phyloP scores from a whole-genome alignment of 2,329 filamentous ascomycete species.

The Rhynchosporium graminicola region DNA sequence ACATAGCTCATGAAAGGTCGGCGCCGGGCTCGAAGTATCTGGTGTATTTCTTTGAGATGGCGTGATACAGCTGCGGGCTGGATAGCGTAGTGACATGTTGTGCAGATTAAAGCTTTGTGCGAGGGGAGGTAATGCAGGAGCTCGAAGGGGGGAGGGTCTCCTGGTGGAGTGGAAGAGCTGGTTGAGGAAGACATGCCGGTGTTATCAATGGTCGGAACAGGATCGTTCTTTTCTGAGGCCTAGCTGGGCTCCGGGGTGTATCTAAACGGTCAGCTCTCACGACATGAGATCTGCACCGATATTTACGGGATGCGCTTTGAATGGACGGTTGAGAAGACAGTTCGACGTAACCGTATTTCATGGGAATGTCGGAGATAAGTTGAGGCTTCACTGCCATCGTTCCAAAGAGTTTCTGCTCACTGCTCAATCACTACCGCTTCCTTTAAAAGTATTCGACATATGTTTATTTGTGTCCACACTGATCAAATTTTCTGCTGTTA shows the following conservation, averaged over 20 bases:
- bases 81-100: constrained; percentile 34
- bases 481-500: background rate
- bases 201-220: background rate
- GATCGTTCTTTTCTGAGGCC: background rate
- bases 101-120: constrained; percentile 33
- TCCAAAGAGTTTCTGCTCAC: background rate
- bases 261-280: background rate
- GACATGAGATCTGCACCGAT: background rate
- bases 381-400: background rate
- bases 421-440: background rate
- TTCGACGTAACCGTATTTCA: background rate
- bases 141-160: constrained; percentile 21
- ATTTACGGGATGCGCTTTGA: background rate
- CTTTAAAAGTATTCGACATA: background rate
- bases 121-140: constrained; percentile 31
- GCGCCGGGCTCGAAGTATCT: constrained; percentile 26
- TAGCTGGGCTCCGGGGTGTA: background rate
- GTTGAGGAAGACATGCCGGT: constrained; percentile 3
- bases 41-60: constrained; percentile 36
- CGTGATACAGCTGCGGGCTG: constrained; percentile 31
- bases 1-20: constrained; percentile 29
- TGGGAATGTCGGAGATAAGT: background rate
- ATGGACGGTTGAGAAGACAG: background rate
- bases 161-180: background rate
- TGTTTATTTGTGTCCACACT: background rate